Conservation (phyloP, 257 asterid genomes). For the Capsicum rhomboideum region DNA sequence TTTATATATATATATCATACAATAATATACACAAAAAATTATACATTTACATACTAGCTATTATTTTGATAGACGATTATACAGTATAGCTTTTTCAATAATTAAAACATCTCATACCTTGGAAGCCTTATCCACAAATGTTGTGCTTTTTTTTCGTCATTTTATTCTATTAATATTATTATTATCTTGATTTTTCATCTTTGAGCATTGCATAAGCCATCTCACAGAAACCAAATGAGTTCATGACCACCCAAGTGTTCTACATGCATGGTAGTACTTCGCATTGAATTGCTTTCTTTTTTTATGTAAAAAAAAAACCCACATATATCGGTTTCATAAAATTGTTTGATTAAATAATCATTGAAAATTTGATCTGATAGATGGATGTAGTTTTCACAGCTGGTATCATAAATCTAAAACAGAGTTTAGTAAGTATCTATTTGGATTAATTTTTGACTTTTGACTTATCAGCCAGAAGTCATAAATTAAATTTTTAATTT, state of each 20-base stretch:
- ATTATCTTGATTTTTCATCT: not conserved
- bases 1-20: too few relatives aligned
- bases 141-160: not conserved
- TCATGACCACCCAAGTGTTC: not conserved
- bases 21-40: too few relatives aligned
- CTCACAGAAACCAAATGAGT: not conserved
- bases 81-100: too few relatives aligned
- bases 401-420: slow-evolving; percentile 15
- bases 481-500: too few relatives aligned
- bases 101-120: not conserved
- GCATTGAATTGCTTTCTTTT: not conserved
- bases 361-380: slow-evolving; percentile 17
- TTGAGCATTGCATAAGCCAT: not conserved
- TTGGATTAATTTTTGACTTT: too few relatives aligned
- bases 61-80: too few relatives aligned
- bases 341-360: slow-evolving; percentile 21
- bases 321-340: too few relatives aligned
- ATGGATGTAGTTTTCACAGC: slow-evolving; percentile 18
- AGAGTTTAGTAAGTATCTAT: not conserved
- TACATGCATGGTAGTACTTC: not conserved
- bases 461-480: too few relatives aligned
- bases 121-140: not conserved
- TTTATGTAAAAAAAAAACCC: too few relatives aligned
- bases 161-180: not conserved
- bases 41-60: too few relatives aligned